Base-by-base conservation (phyloP, 2,329 filamentous ascomycete genomes). In the Neofusicoccum laricinum region DNA sequence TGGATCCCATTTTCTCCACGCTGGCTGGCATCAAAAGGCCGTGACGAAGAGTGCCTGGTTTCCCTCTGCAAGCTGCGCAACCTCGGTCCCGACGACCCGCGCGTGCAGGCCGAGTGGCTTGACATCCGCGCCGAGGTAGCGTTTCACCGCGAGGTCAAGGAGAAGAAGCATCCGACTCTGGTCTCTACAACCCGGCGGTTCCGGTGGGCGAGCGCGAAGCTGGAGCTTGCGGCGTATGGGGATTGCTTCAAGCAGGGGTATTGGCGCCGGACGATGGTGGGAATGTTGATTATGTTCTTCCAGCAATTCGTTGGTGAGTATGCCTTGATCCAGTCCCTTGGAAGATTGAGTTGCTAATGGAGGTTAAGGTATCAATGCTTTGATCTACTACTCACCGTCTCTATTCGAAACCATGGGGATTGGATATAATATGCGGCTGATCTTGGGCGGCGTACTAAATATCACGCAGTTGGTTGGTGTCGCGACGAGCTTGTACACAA, bases 1-100 rank as follows among this genome's bases (percentile, higher is more conserved):
- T 77, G 82, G 65, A 75, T 85, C 43, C 85, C 85, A 0, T 86
- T 82, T 68, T 86, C 84, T 0, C 85, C 85, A 0, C 77, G 85
- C 34, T 86, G 84, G 79, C 78, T 86, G 0, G 79, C 78, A 7
- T 78, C 77, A 4, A 78, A 80, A 55, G 78, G 77, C 10, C 78
- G 81, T 2, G 75, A 84, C 36, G 74, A 82, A 3, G 84, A 86
- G 64, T 79, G 81, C 0, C 73, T 86, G 5, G 65, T 76, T 6
- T 79, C 76, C n/a, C 73, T 87, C 0, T 73, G 75, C 4, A 81
- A 78, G 66, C 74, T 87, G 6, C 81, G 85, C 11, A 76, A 78
- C 34, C 73, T 86, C 2, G 81, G 84, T 0, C 66, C 71, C 0
- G 78, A 75, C 0, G 84, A 88, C 66, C 69, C 75, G 7, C 77